Evolutionary conservation across 768 basidiomycete species (phyloP).

Genomic region (Russula vinacea): DNA sequence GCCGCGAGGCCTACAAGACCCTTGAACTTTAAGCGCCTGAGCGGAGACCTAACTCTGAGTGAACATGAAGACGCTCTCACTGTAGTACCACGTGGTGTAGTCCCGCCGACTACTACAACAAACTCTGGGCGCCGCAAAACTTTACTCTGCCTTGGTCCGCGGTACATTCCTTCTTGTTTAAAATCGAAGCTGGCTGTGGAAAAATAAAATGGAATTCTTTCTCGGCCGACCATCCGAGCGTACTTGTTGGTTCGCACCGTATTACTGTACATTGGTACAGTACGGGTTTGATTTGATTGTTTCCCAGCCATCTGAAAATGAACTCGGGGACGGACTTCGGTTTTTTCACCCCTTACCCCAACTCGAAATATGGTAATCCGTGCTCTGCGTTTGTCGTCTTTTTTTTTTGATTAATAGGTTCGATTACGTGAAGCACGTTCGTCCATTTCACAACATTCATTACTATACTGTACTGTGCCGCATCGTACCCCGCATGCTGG

Average conservation of each 20-base stretch:
- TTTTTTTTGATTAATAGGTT: background rate
- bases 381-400: background rate
- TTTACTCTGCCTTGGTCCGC: background rate
- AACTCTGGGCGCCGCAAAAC: slow-evolving; percentile 3
- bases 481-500: background rate
- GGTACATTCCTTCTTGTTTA: background rate
- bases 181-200: background rate
- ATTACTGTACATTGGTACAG: background rate
- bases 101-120: background rate
- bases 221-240: background rate
- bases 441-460: background rate
- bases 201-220: background rate
- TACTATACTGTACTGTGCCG: background rate
- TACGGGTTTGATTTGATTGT: background rate
- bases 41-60: background rate
- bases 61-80: background rate
- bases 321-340: background rate
- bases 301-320: background rate
- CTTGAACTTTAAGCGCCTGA: background rate
- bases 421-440: background rate
- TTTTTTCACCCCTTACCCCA: background rate
- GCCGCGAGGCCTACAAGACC: background rate
- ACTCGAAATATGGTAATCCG: background rate
- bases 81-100: background rate
- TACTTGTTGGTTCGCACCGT: background rate